phyloP scores from a whole-genome alignment of 139 green algal species.

The Haematococcus sp. region DNA sequence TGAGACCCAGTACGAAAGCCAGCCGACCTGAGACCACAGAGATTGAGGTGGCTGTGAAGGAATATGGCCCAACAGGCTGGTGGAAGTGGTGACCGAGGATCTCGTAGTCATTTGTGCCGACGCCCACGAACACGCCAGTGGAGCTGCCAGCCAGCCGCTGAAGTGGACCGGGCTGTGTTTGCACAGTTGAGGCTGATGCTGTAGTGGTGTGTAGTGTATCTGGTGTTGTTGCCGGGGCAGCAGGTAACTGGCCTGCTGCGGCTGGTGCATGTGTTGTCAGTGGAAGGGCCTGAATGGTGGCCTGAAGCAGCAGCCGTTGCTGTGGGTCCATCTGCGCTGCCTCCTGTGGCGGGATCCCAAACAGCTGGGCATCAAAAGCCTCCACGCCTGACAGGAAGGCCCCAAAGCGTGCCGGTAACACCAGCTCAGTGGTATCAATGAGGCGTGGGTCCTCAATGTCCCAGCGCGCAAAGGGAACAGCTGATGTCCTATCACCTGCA shows the following conservation, averaged over 20 bases:
- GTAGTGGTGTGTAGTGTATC: no score
- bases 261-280: not conserved
- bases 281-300: conserved; percentile 29
- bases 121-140: conserved; percentile 65
- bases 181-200: no score
- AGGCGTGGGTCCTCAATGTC: conserved; percentile 29
- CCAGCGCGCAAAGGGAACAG: conserved; percentile 48
- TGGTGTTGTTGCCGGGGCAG: no score
- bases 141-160: conserved; percentile 6
- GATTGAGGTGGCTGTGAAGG: conserved; percentile 45
- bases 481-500: conserved; percentile 22
- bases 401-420: conserved; percentile 56
- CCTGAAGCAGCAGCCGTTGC: conserved; percentile 73
- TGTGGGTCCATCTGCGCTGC: conserved; percentile 76
- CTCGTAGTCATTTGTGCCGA: conserved; percentile 66
- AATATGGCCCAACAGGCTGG: conserved; percentile 46
- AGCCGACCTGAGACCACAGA: conserved; percentile 64
- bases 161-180: not conserved
- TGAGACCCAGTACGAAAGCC: conserved; percentile 60
- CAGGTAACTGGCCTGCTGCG: not conserved
- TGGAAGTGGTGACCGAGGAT: conserved; percentile 30
- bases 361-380: conserved; percentile 46
- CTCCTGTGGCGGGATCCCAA: conserved; percentile 61
- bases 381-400: conserved; percentile 63
- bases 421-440: not conserved